Conservation (phyloP, 805 yeast species). For the Torulaspora franciscae region DNA sequence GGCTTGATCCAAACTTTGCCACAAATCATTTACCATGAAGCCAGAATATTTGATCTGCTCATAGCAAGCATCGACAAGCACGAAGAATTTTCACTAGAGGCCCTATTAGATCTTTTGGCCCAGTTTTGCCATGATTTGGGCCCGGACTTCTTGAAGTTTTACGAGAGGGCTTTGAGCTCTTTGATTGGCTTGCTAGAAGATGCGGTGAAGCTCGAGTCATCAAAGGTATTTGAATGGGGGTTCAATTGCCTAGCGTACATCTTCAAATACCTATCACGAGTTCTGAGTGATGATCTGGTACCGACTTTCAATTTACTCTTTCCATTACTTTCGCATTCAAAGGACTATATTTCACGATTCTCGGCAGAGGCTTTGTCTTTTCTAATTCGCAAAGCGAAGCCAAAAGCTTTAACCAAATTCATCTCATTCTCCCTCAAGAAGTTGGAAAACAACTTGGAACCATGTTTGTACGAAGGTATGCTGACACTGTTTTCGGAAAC, state of each 20-base stretch:
- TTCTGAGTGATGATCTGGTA: slow-evolving; percentile 53
- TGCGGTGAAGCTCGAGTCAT: slow-evolving; percentile 47
- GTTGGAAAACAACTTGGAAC: slow-evolving; percentile 32
- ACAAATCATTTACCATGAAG: slow-evolving; percentile 69
- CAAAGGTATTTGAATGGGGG: slow-evolving; percentile 70
- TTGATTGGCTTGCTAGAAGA: slow-evolving; percentile 44
- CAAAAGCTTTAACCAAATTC: slow-evolving; percentile 44
- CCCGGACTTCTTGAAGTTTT: slow-evolving; percentile 77
- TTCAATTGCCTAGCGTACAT: slow-evolving; percentile 82
- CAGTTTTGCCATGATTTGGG: slow-evolving; percentile 92
- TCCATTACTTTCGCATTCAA: slow-evolving; percentile 57
- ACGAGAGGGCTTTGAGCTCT: slow-evolving; percentile 46
- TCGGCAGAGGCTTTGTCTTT: slow-evolving; percentile 89
- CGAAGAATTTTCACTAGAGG: slow-evolving; percentile 72
- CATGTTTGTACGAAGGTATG: slow-evolving; percentile 53
- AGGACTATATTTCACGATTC: slow-evolving; percentile 68
- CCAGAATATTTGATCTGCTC: slow-evolving; percentile 52
- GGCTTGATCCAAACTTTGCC: slow-evolving; percentile 65
- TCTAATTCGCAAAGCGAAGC: slow-evolving; percentile 62
- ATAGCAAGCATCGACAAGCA: slow-evolving; percentile 44
- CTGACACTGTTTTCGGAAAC: slow-evolving; percentile 65
- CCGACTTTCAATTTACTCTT: slow-evolving; percentile 64
- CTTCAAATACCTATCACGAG: slow-evolving; percentile 77
- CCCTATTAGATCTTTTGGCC: slow-evolving; percentile 71
- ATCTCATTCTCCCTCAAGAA: slow-evolving; percentile 42